Conservation (phyloP, 2,329 filamentous ascomycete genomes). For the Neonectria neomacrospora region DNA sequence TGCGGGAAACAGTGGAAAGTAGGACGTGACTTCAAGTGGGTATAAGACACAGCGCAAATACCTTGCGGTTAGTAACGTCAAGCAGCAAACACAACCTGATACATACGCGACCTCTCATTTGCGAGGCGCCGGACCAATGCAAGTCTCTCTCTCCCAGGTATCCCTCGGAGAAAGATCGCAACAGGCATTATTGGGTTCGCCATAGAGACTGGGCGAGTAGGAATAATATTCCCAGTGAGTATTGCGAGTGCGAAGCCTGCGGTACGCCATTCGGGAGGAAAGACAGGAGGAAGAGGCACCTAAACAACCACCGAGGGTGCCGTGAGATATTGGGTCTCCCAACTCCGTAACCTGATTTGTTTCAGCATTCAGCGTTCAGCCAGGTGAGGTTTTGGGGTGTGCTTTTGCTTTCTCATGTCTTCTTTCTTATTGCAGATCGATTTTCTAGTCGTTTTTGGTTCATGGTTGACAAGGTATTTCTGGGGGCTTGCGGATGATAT, state of each 20-base stretch:
- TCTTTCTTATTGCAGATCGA: background rate
- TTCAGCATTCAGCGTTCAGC: background rate
- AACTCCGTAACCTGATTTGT: background rate
- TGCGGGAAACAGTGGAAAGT: conserved; percentile 11
- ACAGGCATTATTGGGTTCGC: conserved; percentile 31
- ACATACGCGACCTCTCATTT: conserved; percentile 20
- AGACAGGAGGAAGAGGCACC: conserved; percentile 29
- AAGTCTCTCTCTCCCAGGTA: accelerated
- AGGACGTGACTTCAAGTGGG: conserved; percentile 21
- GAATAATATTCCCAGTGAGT: background rate
- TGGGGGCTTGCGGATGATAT: background rate
- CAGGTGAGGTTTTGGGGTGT: background rate
- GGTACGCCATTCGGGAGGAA: background rate
- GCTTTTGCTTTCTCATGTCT: background rate
- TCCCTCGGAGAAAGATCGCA: conserved; percentile 5
- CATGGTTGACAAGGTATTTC: background rate
- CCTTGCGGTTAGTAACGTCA: accelerated
- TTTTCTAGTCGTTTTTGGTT: background rate
- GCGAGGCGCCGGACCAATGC: conserved; percentile 12
- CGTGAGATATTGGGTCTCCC: conserved; percentile 26
- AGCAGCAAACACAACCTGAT: conserved; percentile 21
- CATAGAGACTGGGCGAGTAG: conserved; percentile 11
- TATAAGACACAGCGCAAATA: background rate
- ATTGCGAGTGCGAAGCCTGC: conserved; percentile 22
- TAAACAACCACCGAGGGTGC: conserved; percentile 14